These are phyloP conservation scores for Nematocida homosporus DNA, from an alignment of 371 early-diverging fungal genomes.

Conservation along the genomic window DNA sequence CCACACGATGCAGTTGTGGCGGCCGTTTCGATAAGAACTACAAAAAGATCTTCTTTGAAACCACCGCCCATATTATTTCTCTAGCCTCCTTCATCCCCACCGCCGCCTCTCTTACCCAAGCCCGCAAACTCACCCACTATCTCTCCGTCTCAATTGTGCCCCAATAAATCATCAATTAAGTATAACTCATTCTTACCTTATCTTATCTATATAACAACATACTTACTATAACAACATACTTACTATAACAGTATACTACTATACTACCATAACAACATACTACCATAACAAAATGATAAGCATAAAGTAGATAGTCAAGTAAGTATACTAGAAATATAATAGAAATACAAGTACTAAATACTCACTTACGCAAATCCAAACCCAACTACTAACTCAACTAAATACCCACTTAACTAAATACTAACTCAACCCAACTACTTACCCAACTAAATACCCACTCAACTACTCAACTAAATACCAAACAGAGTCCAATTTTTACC, in stretches of 20 bases:
- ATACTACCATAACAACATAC: too few relatives aligned
- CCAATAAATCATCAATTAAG: background rate
- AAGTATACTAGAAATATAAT: too few relatives aligned
- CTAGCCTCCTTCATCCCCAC: slow-evolving; percentile 25
- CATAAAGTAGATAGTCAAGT: too few relatives aligned
- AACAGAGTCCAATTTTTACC: background rate
- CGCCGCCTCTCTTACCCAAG: slow-evolving; percentile 18
- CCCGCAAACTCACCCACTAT: background rate
- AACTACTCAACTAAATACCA: background rate
- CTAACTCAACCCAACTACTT: background rate
- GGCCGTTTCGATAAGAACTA: background rate
- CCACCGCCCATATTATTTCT: background rate
- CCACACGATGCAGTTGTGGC: slow-evolving; percentile 26
- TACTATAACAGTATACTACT: too few relatives aligned
- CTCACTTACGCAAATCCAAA: too few relatives aligned
- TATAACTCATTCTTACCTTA: background rate
- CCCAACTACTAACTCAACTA: too few relatives aligned
- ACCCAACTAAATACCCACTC: background rate
- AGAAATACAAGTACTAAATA: too few relatives aligned
- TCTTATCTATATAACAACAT: background rate
- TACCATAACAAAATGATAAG: too few relatives aligned
- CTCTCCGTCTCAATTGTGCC: background rate
- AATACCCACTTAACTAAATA: too few relatives aligned
- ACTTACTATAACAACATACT: background rate
- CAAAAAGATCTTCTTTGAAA: background rate